Percentiles rank a stretch among this genome's conserved stretches.
phyloP scores from a whole-genome alignment of 805 yeast species.

The Wickerhamia fluorescens region DNA sequence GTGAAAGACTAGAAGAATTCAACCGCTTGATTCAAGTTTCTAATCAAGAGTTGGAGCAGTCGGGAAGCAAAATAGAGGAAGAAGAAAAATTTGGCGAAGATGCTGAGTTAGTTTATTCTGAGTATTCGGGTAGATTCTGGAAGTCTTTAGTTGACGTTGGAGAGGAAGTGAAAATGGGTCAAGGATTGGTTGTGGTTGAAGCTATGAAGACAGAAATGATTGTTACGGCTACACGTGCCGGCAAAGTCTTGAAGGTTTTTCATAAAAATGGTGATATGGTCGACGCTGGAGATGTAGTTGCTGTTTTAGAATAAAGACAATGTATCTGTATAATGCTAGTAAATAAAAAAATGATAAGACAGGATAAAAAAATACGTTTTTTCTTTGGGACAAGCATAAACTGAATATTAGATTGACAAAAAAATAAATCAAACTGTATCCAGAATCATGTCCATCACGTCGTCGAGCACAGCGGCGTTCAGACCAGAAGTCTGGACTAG shows the following conservation, averaged over 20 bases:
- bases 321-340: neutral
- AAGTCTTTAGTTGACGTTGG: conserved; percentile 79
- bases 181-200: conserved; percentile 82
- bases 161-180: conserved; percentile 64
- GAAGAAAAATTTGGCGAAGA: conserved; percentile 62
- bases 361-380: neutral
- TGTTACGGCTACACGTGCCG: conserved; percentile 62
- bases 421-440: neutral
- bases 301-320: conserved; percentile 55
- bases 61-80: conserved; percentile 37
- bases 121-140: conserved; percentile 97
- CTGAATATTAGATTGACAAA: neutral
- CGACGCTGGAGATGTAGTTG: conserved; percentile 93
- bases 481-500: conserved; percentile 71
- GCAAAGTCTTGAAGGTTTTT: conserved; percentile 64
- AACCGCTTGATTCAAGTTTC: conserved; percentile 75
- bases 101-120: conserved; percentile 84
- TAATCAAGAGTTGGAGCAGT: conserved; percentile 61
- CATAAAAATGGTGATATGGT: conserved; percentile 93
- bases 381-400: neutral
- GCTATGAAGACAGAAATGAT: conserved; percentile 99
- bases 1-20: conserved; percentile 81
- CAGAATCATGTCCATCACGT: neutral
- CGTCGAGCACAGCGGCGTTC: conserved; percentile 13
- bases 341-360: neutral